Percentiles rank a stretch among this genome's conserved stretches.
phyloP scores from a whole-genome alignment of 805 yeast species.

The fission yeast (Schizosaccharomyces pombe) region DNA sequence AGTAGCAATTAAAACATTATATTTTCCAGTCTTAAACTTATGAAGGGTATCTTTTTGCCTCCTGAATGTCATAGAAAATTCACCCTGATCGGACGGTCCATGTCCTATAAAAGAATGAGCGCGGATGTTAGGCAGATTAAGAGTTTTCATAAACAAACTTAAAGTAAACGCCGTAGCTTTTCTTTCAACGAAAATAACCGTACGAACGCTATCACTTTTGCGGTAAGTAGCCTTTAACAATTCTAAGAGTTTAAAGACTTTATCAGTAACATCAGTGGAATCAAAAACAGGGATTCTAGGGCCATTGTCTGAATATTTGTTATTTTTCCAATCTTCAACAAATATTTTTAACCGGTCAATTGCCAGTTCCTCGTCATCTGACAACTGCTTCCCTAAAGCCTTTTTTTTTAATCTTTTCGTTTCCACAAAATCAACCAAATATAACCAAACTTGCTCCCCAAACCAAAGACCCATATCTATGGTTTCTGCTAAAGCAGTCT shows the following conservation, averaged over 20 bases:
- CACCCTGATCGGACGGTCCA: not conserved
- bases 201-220: not conserved
- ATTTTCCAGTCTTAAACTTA: conserved; percentile 4
- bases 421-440: not conserved
- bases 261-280: conserved; percentile 1
- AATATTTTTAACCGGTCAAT: not conserved
- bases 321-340: not conserved
- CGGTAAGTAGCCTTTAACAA: not conserved
- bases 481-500: not conserved
- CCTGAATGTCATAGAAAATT: conserved; percentile 5
- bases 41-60: conserved; percentile 5
- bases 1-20: conserved; percentile 6
- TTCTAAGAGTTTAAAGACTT: conserved; percentile 2
- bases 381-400: not conserved
- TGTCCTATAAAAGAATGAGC: conserved; percentile 5
- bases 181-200: conserved; percentile 6
- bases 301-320: too few species aligned
- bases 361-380: not conserved
- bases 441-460: not conserved
- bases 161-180: conserved; percentile 6
- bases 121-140: conserved; percentile 2
- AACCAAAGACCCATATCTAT: not conserved
- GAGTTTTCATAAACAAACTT: not conserved
- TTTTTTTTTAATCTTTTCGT: not conserved
- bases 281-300: not conserved